Base-by-base conservation (phyloP, 2,329 filamentous ascomycete genomes). In the Penicillium sclerotigenum region DNA sequence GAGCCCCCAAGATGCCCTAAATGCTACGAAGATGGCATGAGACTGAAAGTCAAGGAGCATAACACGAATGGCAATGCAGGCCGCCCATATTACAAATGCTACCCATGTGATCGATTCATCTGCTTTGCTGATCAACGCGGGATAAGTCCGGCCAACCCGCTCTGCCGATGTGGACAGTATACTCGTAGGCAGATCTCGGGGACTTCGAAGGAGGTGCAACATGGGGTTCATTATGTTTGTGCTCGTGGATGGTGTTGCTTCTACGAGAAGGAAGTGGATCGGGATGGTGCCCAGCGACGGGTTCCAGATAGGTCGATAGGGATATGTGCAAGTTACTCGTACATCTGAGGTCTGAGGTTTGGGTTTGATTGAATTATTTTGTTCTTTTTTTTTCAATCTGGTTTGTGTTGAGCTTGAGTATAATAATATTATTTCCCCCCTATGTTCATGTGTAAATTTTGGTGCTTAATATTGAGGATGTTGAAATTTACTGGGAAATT, bases 151-250 rank as follows among this genome's bases (percentile, higher is more conserved):
- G 34, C 22, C 9, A 58, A 60, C 20, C 52, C 52, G 6, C 28
- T 10, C 18, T 60, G 58, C 31, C 10, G 24, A 3, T 60, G 58
- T 33, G 40, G 56, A 10, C 3, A 10, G 22, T 53, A 50, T 13
- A 48, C 48, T 43, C 38, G 58, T 31, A 46, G 45, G 29, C 58
- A 56, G 36, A 33, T 47, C 6, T 42, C 48, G 10, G 52, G 52
- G 9, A 8, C 31, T 1, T 10, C 18, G 13, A 47, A 52, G 16
- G 29, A 24, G n/a, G 20, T 43, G 16, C 45, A 36, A 2, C 28
- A 53, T 37, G 47, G 47, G 13, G 26, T 53, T 42, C 56, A 58
- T 28, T 60, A 52, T 56, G 56, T 56, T 29, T 60, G 58, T 24
- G 29, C 28, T 20, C 29, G 22, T n/a, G 52, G 56, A 11, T 4